Base-by-base conservation (phyloP, 805 yeast genomes). In the Debaryomyces castellii region DNA sequence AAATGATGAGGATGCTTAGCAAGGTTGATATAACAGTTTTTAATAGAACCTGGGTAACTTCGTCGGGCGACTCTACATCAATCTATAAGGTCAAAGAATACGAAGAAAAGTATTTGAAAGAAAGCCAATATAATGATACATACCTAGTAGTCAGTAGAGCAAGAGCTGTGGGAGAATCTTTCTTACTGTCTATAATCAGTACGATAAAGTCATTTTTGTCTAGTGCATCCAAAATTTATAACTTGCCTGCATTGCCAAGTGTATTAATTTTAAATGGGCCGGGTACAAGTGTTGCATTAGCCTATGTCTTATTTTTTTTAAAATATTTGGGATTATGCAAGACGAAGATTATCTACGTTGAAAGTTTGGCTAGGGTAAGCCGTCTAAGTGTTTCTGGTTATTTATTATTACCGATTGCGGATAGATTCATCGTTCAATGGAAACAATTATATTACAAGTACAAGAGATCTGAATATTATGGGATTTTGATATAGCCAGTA, bases 351-450 rank as follows among this genome's bases (percentile, higher is more conserved):
- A 63, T 94, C 1, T 94, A 92, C 58, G 71, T 92, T 21, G 98
- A 92, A 64, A 84, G 94, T 40, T 71, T 92, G 35, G 97, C 98
- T 0, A 71, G 98, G 35, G 96, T 90, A 8, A 71, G 74, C 44
- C 67, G 71, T 2, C 72, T 94, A 43, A 89, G 97, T 58, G 66
- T 90, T 25, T 82, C 91, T 14, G 99, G 98, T 0, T 59, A 66
- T 40, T 61, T 94, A 16, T 59, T 92, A 11, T 71, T 86, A 50
- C 89, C 89, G 3, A 68, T 94, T 3, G 73, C 83, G 3, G 87
- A 89, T 60, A 71, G 91, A 18, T 87, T 94, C 49, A 58, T 94
- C 1, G 98, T 94, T 7, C 99, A 94, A 62, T 94, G 99, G 99
- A 80, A 79, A 22, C 71, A 73, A 22, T 69, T 94, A 45, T 72